Conservation (phyloP, 306 rosid species). For the Dryas drummondii region DNA sequence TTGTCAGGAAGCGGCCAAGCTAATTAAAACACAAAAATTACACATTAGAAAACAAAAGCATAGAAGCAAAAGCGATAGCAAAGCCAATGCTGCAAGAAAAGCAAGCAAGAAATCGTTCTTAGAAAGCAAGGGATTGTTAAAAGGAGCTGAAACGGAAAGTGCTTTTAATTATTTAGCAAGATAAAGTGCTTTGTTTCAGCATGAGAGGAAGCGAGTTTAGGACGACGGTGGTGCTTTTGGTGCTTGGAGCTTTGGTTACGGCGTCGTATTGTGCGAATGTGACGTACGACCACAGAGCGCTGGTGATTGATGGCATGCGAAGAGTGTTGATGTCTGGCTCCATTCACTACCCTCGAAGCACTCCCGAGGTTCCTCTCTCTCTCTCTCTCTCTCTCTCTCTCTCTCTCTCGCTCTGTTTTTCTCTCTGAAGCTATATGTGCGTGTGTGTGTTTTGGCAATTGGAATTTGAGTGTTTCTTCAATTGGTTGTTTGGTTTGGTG, state of each 20-base stretch:
- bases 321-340: constrained; percentile 81
- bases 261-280: constrained; percentile 53
- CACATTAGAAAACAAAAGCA: background rate
- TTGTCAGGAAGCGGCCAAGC: constrained; percentile 17
- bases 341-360: constrained; percentile 95
- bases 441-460: background rate
- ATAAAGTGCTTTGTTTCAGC: background rate
- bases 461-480: background rate
- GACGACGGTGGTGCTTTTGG: constrained; percentile 30
- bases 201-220: constrained; percentile 41
- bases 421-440: constrained; percentile 12
- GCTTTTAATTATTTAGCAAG: background rate
- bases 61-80: constrained; percentile 4
- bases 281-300: constrained; percentile 77
- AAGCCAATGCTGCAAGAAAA: constrained; percentile 16
- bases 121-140: background rate
- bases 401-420: background rate
- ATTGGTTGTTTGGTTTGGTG: constrained; percentile 1
- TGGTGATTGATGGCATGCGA: constrained; percentile 80
- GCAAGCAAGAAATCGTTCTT: background rate
- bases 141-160: background rate
- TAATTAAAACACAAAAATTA: background rate
- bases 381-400: constrained; percentile 11
- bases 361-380: constrained; percentile 58
- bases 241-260: constrained; percentile 40